Conservation (phyloP, 75 land plant species). For the Adiantum capillusveneris region DNA sequence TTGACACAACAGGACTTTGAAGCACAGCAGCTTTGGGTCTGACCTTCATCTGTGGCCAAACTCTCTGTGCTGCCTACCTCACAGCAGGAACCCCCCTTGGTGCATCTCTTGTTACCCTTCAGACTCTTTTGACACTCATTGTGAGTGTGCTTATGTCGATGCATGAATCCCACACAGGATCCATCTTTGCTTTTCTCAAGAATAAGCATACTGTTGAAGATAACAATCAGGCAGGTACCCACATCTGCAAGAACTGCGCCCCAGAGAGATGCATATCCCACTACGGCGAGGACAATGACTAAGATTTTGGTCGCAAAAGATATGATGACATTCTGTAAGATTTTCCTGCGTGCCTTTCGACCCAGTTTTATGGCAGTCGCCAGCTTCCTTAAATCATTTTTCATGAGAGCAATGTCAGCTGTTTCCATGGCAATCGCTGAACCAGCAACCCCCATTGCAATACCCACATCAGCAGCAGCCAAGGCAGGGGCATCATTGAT, state of each 20-base stretch:
- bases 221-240: slow-evolving; percentile 75
- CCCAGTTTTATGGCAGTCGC: slow-evolving; percentile 51
- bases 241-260: slow-evolving; percentile 86
- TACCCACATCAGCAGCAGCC: slow-evolving; percentile 80
- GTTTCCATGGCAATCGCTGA: slow-evolving; percentile 85
- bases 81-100: too few species aligned
- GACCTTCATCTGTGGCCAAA: not conserved
- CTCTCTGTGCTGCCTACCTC: not conserved
- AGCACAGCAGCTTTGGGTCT: not conserved
- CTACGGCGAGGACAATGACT: slow-evolving; percentile 52
- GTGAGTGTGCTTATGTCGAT: not conserved
- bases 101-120: not conserved
- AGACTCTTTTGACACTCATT: not conserved
- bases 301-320: slow-evolving; percentile 59
- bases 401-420: slow-evolving; percentile 82
- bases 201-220: slow-evolving; percentile 68
- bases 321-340: slow-evolving; percentile 50
- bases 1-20: not conserved
- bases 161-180: not conserved
- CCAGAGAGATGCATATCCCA: slow-evolving; percentile 80
- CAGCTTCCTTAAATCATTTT: slow-evolving; percentile 68
- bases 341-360: slow-evolving; percentile 24
- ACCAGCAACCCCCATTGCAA: slow-evolving; percentile 93
- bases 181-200: slow-evolving; percentile 13
- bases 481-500: slow-evolving; percentile 88